Percentiles rank a stretch among this genome's conserved stretches.
phyloP scores from a whole-genome alignment of 1,139 yeast genomes.

The Hemisphaericaspora xylanilytica region DNA sequence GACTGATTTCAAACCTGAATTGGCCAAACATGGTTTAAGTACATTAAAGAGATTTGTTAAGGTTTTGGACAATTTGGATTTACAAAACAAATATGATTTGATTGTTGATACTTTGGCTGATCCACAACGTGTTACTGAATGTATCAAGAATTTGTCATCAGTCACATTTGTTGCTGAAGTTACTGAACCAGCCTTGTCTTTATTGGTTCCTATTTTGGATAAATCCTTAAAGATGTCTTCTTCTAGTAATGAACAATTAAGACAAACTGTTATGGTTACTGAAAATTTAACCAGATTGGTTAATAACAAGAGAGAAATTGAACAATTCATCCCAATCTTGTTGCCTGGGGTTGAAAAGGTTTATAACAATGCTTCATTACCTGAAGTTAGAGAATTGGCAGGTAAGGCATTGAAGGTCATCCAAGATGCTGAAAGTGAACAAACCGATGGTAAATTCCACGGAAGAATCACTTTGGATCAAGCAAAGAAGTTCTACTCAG shows the following conservation, averaged over 20 bases:
- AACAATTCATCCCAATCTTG: conserved; percentile 77
- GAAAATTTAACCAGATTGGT: conserved; percentile 95
- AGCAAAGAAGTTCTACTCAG: conserved; percentile 47
- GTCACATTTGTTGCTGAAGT: conserved; percentile 98
- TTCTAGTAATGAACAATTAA: conserved; percentile 90
- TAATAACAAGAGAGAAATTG: conserved; percentile 90
- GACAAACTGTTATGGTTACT: conserved; percentile 94
- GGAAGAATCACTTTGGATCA: conserved; percentile 64
- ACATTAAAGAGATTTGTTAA: conserved; percentile 71
- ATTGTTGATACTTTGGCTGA: conserved; percentile 88
- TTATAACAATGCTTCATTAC: conserved; percentile 84
- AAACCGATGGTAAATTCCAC: conserved; percentile 67
- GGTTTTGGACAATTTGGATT: conserved; percentile 88
- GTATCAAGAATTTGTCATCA: conserved; percentile 85
- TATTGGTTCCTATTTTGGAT: conserved; percentile 88
- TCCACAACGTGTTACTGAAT: conserved; percentile 83
- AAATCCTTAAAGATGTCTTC: conserved; percentile 87
- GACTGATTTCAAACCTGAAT: conserved; percentile 95
- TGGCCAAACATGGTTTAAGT: conserved; percentile 79
- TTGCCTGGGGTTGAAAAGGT: conserved; percentile 91
- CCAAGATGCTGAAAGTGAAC: conserved; percentile 73
- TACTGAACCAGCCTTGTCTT: conserved; percentile 89
- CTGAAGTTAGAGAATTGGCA: conserved; percentile 95
- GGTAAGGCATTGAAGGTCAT: conserved; percentile 78
- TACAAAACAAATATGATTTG: conserved; percentile 79